phyloP scores from a whole-genome alignment of 257 asterid genomes.

The Ophiorrhiza pumila region DNA sequence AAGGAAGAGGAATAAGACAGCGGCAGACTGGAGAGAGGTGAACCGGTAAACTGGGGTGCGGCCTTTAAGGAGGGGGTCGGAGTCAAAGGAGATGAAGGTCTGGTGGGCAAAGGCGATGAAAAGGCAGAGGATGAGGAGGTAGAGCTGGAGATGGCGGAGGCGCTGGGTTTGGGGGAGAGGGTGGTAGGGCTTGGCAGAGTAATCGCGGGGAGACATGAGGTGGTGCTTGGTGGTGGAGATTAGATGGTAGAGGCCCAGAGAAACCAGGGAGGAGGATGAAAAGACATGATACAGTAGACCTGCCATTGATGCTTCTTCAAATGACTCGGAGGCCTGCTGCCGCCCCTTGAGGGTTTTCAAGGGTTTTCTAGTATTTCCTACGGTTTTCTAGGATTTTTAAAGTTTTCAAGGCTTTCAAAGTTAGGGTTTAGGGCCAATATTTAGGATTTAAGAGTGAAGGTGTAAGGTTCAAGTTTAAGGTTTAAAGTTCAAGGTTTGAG shows the following conservation, averaged over 20 bases:
- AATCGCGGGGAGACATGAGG: slow-evolving; percentile 73
- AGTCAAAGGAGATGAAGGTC: slow-evolving; percentile 49
- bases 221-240: slow-evolving; percentile 65
- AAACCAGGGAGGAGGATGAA: slow-evolving; percentile 58
- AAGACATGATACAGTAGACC: slow-evolving; percentile 67
- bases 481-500: too few species aligned
- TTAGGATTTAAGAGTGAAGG: too few species aligned
- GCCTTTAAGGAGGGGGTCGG: slow-evolving; percentile 84
- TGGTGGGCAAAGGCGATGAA: slow-evolving; percentile 54
- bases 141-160: slow-evolving; percentile 60
- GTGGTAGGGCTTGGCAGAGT: slow-evolving; percentile 70
- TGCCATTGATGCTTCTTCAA: slow-evolving; percentile 39
- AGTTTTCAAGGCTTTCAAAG: too few species aligned
- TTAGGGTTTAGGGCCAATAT: too few species aligned
- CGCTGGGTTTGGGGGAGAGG: slow-evolving; percentile 39
- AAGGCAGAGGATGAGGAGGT: slow-evolving; percentile 53
- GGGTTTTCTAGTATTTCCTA: too few species aligned
- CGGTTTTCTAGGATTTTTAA: too few species aligned
- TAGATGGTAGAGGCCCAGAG: slow-evolving; percentile 75
- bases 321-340: not conserved
- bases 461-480: too few species aligned
- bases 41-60: slow-evolving; percentile 73
- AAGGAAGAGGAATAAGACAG: slow-evolving; percentile 61
- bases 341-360: too few species aligned
- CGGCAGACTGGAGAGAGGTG: slow-evolving; percentile 73